Evolutionary conservation across 345 rosid genomes (phyloP).

Genomic region (Acer campestre): DNA sequence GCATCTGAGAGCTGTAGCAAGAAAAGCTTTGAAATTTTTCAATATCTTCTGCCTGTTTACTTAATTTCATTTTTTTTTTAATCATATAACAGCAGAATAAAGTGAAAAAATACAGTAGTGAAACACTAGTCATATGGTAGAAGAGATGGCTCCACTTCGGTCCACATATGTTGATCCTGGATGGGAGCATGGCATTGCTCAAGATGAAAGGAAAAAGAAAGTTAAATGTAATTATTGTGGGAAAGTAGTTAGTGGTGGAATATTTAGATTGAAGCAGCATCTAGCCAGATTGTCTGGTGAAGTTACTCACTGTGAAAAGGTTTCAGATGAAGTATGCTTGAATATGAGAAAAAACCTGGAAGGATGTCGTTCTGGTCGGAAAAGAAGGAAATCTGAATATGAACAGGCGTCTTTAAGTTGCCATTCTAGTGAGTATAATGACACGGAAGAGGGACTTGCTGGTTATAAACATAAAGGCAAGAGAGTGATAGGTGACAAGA

Average conservation of each 20-base stretch:
- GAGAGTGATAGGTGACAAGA: conserved; percentile 44
- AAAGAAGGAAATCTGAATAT: conserved; percentile 51
- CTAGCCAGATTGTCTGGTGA: conserved; percentile 73
- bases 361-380: conserved; percentile 60
- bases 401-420: conserved; percentile 44
- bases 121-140: conserved; percentile 36
- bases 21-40: neutral
- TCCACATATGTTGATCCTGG: conserved; percentile 64
- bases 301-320: conserved; percentile 77
- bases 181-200: conserved; percentile 87
- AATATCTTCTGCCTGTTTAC: neutral
- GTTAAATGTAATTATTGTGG: conserved; percentile 85
- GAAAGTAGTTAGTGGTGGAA: conserved; percentile 83
- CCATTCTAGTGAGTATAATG: conserved; percentile 45
- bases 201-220: conserved; percentile 77
- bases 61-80: neutral
- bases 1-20: neutral
- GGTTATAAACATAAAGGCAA: conserved; percentile 57
- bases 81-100: conserved; percentile 22
- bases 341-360: conserved; percentile 69
- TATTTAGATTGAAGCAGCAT: conserved; percentile 79
- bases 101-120: conserved; percentile 16
- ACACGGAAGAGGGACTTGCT: conserved; percentile 31
- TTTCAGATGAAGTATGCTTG: conserved; percentile 65
- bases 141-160: conserved; percentile 65